Conservation (phyloP, 2,329 filamentous ascomycete genomes). For the Juglanconis juglandina region DNA sequence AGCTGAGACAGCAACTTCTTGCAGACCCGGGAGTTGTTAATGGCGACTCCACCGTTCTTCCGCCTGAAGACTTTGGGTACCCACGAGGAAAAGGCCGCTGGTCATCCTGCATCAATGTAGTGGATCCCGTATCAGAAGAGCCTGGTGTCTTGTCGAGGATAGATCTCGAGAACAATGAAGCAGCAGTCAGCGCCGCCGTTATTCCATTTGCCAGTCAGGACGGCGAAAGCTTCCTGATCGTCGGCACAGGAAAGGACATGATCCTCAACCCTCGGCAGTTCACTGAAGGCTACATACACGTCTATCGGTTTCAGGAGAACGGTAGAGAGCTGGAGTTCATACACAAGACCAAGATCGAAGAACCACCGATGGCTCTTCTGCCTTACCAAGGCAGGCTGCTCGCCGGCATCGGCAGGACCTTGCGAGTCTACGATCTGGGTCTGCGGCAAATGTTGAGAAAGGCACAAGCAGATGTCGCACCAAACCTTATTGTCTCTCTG, state of each 20-base stretch:
- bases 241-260: slow-evolving; percentile 92
- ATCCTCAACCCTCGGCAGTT: slow-evolving; percentile 72
- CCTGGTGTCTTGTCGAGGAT: slow-evolving; percentile 68
- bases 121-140: slow-evolving; percentile 78
- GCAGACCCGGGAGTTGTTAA: slow-evolving; percentile 68
- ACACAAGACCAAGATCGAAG: slow-evolving; percentile 90
- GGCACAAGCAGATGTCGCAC: slow-evolving; percentile 73
- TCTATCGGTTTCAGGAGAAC: slow-evolving; percentile 84
- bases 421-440: slow-evolving; percentile 89
- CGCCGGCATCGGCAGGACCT: slow-evolving; percentile 76
- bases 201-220: slow-evolving; percentile 87
- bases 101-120: slow-evolving; percentile 91
- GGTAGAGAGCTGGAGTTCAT: slow-evolving; percentile 91
- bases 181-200: slow-evolving; percentile 79
- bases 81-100: slow-evolving; percentile 80
- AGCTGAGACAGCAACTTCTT: slow-evolving; percentile 71
- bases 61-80: slow-evolving; percentile 84
- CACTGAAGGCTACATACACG: slow-evolving; percentile 79
- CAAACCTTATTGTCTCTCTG: slow-evolving; percentile 81
- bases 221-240: slow-evolving; percentile 84
- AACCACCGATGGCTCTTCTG: slow-evolving; percentile 85
- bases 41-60: slow-evolving; percentile 66
- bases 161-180: slow-evolving; percentile 85
- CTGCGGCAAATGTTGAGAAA: slow-evolving; percentile 92
- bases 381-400: slow-evolving; percentile 87